These are phyloP conservation scores for Salvia hispanica DNA, from an alignment of 257 asterid species.

Conservation along the genomic window DNA sequence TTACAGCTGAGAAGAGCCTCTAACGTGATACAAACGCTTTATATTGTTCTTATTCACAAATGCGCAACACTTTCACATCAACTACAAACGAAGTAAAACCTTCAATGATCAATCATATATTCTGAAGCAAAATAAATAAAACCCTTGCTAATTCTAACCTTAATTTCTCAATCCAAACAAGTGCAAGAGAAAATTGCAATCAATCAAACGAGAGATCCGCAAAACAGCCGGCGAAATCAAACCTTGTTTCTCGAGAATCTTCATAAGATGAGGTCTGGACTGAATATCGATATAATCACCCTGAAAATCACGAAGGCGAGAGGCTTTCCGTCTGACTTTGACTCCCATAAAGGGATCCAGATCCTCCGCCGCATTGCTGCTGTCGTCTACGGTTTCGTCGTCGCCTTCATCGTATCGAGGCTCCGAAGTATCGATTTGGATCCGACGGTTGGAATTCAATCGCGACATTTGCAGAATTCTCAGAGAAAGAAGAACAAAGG, in stretches of 20 bases:
- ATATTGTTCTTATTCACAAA: too few relatives aligned
- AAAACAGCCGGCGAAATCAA: constrained; percentile 1
- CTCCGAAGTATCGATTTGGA: constrained; percentile 40
- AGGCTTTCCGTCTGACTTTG: constrained; percentile 53
- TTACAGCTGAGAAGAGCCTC: too few relatives aligned
- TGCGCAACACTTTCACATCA: too few relatives aligned
- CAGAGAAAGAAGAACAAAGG: constrained; percentile 6
- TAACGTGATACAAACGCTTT: too few relatives aligned
- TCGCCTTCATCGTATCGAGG: constrained; percentile 42
- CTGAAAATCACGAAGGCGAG: constrained; percentile 48
- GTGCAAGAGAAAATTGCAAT: neutral
- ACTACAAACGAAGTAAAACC: too few relatives aligned
- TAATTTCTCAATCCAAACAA: too few relatives aligned
- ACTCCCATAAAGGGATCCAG: constrained; percentile 57
- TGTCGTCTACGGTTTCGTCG: constrained; percentile 30
- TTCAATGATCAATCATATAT: too few relatives aligned
- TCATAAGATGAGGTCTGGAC: constrained; percentile 74
- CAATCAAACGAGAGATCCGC: constrained; percentile 22
- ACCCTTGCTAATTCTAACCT: too few relatives aligned
- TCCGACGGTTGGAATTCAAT: constrained; percentile 47
- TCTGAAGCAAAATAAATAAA: too few relatives aligned
- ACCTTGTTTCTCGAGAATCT: constrained; percentile 90
- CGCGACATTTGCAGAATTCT: constrained; percentile 50
- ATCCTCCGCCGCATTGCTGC: constrained; percentile 48
- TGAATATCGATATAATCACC: constrained; percentile 78